These are phyloP conservation scores for Colletotrichum salicis DNA, from an alignment of 2,329 filamentous ascomycete genomes.

Conservation along the genomic window DNA sequence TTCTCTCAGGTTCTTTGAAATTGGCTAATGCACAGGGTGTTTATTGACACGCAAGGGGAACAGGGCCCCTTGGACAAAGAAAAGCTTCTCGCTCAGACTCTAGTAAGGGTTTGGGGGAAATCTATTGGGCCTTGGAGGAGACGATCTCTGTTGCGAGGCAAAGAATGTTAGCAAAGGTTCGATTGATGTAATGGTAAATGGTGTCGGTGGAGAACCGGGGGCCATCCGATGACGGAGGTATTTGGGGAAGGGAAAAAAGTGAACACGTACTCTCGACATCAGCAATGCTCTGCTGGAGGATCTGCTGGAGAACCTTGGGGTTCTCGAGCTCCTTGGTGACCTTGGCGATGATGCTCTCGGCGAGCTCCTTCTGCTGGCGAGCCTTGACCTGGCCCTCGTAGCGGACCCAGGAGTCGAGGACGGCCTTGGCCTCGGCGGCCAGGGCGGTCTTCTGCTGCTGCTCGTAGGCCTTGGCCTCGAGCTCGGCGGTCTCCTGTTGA, in stretches of 20 bases:
- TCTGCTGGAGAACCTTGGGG: conserved; percentile 96
- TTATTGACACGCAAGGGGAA: conserved; percentile 62
- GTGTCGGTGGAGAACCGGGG: neutral
- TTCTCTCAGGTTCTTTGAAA: conserved; percentile 50
- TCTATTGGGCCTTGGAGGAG: conserved; percentile 72
- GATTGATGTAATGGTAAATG: neutral
- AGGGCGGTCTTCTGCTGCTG: conserved; percentile 96
- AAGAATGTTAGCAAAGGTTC: conserved; percentile 46
- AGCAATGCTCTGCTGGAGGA: conserved; percentile 93
- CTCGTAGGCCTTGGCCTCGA: conserved; percentile 96
- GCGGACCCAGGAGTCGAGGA: conserved; percentile 98
- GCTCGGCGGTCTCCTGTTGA: conserved; percentile 90
- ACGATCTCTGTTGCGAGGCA: conserved; percentile 63
- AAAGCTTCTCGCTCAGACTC: conserved; percentile 47
- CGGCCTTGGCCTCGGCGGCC: conserved; percentile 90
- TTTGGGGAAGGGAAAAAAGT: neutral
- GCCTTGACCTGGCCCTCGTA: conserved; percentile 99
- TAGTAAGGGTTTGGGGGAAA: conserved; percentile 40
- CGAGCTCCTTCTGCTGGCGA: conserved; percentile 96
- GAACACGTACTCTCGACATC: conserved; percentile 88
- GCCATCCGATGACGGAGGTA: conserved; percentile 1
- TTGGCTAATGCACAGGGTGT: conserved; percentile 71
- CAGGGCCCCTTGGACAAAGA: conserved; percentile 57
- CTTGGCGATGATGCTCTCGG: conserved; percentile 93
- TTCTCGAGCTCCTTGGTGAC: conserved; percentile 99